These are phyloP conservation scores for Elasticomyces elasticus DNA, from an alignment of 495 filamentous ascomycete species.

Conservation along the genomic window DNA sequence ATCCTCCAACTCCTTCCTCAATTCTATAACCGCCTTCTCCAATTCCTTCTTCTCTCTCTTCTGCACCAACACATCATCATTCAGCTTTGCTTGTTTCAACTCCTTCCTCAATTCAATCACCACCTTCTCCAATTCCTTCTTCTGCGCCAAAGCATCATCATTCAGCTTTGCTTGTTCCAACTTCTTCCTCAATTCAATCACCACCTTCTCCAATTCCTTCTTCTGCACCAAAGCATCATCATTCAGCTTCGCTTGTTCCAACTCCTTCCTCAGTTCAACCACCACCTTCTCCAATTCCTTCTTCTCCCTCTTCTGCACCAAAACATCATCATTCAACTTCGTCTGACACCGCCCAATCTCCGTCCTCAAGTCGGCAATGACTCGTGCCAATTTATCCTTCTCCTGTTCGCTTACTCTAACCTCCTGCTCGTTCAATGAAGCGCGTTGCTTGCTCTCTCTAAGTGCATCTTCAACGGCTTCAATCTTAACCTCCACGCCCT, in stretches of 20 bases:
- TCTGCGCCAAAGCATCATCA: neutral
- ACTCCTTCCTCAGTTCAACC: constrained; percentile 11
- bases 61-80: too few relatives aligned
- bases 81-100: too few relatives aligned
- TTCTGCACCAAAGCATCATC: neutral
- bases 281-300: constrained; percentile 6
- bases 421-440: constrained; percentile 13
- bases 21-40: neutral
- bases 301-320: constrained; percentile 14
- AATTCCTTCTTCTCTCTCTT: constrained; percentile 5
- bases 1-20: neutral
- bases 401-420: constrained; percentile 12
- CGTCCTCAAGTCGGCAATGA: constrained; percentile 14
- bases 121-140: neutral
- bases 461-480: constrained; percentile 17
- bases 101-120: neutral
- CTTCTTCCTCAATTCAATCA: neutral
- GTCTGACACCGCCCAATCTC: constrained; percentile 21
- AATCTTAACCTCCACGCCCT: constrained; percentile 20
- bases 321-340: constrained; percentile 18
- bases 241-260: constrained; percentile 11
- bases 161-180: neutral
- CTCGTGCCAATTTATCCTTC: constrained; percentile 14
- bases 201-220: constrained; percentile 1
- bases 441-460: constrained; percentile 11